These are phyloP conservation scores for Linnemannia hyalina DNA, from an alignment of 192 early-diverging fungal species.

Conservation along the genomic window DNA sequence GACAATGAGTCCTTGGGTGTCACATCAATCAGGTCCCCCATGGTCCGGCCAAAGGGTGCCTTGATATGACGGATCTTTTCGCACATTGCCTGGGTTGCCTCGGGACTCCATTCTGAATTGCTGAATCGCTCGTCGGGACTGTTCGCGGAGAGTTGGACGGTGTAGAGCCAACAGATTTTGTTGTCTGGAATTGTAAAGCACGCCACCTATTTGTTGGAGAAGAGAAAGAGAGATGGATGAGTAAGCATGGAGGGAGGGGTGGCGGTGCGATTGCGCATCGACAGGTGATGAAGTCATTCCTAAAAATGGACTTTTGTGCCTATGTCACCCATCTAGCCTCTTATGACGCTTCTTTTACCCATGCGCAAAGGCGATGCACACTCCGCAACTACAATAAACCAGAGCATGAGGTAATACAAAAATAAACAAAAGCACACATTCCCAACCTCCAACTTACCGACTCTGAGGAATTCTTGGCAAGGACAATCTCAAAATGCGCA, in stretches of 20 bases:
- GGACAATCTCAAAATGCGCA: conserved; percentile 34
- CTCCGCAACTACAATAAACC: background rate
- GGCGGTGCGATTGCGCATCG: background rate
- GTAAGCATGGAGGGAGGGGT: background rate
- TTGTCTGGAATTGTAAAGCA: conserved; percentile 45
- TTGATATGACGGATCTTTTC: conserved; percentile 31
- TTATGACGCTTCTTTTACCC: background rate
- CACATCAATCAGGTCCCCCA: conserved; percentile 38
- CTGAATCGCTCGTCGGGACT: conserved; percentile 21
- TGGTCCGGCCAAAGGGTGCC: conserved; percentile 38
- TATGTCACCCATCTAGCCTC: background rate
- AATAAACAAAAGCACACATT: background rate
- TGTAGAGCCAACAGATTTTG: conserved; percentile 40
- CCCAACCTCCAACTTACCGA: conserved; percentile 17
- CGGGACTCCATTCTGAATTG: conserved; percentile 51
- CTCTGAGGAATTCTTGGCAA: conserved; percentile 34
- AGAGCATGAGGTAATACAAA: background rate
- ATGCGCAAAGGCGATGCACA: background rate
- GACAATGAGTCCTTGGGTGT: conserved; percentile 29
- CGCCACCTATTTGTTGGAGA: conserved; percentile 7
- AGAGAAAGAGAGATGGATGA: conserved; percentile 2
- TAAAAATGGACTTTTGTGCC: no score
- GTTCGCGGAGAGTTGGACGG: conserved; percentile 11
- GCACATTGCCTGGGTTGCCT: conserved; percentile 35
- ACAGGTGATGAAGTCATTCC: background rate